Evolutionary conservation across 345 rosid species (phyloP).

Genomic region (Hirschfeldia incana): DNA sequence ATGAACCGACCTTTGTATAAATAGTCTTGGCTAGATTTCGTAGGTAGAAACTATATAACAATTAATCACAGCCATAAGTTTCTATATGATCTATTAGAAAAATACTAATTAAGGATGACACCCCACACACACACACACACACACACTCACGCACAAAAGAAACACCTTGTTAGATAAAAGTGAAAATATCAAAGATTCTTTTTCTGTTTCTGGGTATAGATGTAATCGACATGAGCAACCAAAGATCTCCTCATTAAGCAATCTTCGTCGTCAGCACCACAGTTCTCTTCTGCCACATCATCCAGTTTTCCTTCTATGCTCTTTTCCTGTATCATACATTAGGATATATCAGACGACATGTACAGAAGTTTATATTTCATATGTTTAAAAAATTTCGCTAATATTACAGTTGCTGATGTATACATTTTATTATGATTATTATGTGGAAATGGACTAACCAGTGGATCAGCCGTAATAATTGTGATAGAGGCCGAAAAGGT

Average conservation of each 20-base stretch:
- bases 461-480: neutral
- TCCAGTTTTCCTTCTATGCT: constrained; percentile 19
- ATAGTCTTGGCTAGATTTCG: neutral
- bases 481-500: constrained; percentile 3
- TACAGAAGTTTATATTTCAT: neutral
- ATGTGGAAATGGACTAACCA: constrained; percentile 24
- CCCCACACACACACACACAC: neutral
- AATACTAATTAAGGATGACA: neutral
- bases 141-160: too few relatives aligned
- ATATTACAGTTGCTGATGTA: neutral
- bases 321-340: constrained; percentile 23
- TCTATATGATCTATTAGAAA: neutral
- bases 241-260: constrained; percentile 61
- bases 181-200: constrained; percentile 25
- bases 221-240: constrained; percentile 65
- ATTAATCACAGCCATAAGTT: neutral
- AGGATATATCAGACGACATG: neutral
- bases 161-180: neutral
- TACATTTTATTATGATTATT: neutral
- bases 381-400: neutral
- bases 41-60: neutral
- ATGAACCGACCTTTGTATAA: neutral
- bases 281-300: constrained; percentile 39
- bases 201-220: constrained; percentile 44
- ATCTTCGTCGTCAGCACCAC: constrained; percentile 59